Base-by-base conservation (phyloP, 495 filamentous ascomycete genomes). In the Massariosphaeria phaeospora region DNA sequence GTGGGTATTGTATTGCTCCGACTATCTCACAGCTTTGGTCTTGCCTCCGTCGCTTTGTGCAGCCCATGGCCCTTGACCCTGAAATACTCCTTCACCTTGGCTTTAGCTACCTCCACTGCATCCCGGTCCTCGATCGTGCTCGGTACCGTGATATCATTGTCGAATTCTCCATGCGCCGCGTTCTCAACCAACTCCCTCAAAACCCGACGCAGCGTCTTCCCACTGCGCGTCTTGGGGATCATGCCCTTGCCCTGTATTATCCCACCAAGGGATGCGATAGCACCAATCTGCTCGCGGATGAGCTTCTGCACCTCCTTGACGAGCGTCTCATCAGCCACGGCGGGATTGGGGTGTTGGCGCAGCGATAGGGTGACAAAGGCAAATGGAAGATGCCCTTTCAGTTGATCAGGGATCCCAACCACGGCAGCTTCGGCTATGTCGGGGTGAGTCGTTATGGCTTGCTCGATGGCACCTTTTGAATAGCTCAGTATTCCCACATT, bases 331-430 rank as follows among this genome's bases (percentile, higher is more conserved):
- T 66, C 70, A 0, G 76, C 70, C 1, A 76, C 65, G 23, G 70
- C 71, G 0, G 70, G 69, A 13, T 66, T 29, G 0, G 79, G 77
- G 61, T 79, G 71, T 1, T 73, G 52, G 18, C 73, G 68, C 1
- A 69, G 72, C 2, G 71, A 75, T 29, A 80, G 75, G 0, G 83
- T 82, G 48, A 95, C 74, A 62, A 96, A 93, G 10, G 89, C 91
- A 62, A 96, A 95, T 1, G 91, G 91, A 5, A 95, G 77, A 62
- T 91, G 87, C 38, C 91, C 91, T 68, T 96, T 96, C 6, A 95
- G 72, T 0, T 77, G 59, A 61, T 96, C 90, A 0, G 91, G 91
- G 47, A 95, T 84, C 20, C 85, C 84, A 13, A 96, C 81, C 0
- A 95, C 86, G 60, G 85, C 88, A 26, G 83, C 85, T 73, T 96